Evolutionary conservation across 306 rosid species (phyloP).

Genomic region (Senna siamea): DNA sequence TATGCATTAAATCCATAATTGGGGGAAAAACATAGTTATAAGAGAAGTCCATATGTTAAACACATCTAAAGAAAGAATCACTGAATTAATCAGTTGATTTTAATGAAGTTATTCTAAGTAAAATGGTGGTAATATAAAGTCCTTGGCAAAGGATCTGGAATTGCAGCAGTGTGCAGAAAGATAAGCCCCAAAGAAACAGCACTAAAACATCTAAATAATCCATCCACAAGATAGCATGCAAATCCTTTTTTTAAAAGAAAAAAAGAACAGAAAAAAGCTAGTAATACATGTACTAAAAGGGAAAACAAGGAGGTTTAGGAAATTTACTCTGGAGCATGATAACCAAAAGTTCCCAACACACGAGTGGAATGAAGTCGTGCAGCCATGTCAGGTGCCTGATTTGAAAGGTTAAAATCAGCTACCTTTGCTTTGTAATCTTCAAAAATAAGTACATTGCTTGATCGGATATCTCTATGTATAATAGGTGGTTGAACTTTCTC

Average conservation of each 20-base stretch:
- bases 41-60: no score
- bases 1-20: no score
- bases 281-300: no score
- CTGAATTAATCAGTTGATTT: neutral
- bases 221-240: slow-evolving; percentile 10
- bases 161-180: neutral
- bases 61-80: neutral
- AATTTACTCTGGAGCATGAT: slow-evolving; percentile 84
- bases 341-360: slow-evolving; percentile 80
- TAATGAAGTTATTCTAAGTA: neutral
- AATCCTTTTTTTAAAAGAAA: neutral
- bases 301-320: slow-evolving; percentile 18
- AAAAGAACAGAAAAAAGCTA: no score
- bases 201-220: slow-evolving; percentile 4
- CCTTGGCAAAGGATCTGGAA: neutral
- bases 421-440: slow-evolving; percentile 74
- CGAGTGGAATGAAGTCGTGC: slow-evolving; percentile 86
- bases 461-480: slow-evolving; percentile 79
- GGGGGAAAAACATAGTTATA: no score
- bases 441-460: slow-evolving; percentile 79
- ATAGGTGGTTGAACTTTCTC: slow-evolving; percentile 75
- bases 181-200: slow-evolving; percentile 16
- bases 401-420: slow-evolving; percentile 80
- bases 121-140: neutral
- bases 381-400: slow-evolving; percentile 89